These are phyloP conservation scores for Fusarium haematococcum DNA, from an alignment of 2,329 filamentous ascomycete genomes.

Conservation along the genomic window DNA sequence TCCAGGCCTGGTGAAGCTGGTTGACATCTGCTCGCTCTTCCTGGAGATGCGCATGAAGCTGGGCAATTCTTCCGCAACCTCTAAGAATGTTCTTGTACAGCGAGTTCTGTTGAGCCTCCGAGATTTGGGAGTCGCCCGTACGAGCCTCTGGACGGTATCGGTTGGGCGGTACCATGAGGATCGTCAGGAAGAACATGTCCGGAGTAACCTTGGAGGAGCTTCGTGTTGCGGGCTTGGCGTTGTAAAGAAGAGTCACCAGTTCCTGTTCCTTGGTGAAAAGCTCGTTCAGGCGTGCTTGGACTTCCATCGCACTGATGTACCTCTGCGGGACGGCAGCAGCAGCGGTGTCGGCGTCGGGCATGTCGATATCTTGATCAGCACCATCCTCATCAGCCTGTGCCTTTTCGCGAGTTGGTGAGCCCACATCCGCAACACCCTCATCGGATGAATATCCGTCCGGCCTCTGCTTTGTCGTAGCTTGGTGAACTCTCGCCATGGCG, in stretches of 20 bases:
- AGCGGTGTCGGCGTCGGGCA: constrained; percentile 47
- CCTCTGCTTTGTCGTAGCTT: constrained; percentile 53
- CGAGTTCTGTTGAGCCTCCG: constrained; percentile 89
- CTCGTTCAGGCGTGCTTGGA: constrained; percentile 79
- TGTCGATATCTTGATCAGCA: constrained; percentile 57
- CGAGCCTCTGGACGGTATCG: constrained; percentile 88
- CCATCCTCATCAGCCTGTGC: constrained; percentile 58
- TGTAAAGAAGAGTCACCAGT: constrained; percentile 86
- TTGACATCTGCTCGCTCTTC: constrained; percentile 65
- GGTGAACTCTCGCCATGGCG: constrained; percentile 66
- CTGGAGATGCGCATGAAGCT: constrained; percentile 70
- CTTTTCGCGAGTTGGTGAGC: constrained; percentile 54
- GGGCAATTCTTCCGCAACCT: constrained; percentile 77
- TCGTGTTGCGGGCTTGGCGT: constrained; percentile 73
- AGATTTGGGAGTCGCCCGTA: constrained; percentile 82
- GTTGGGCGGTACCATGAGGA: constrained; percentile 90
- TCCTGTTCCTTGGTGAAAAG: constrained; percentile 91
- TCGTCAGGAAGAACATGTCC: constrained; percentile 95
- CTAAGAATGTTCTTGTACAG: constrained; percentile 88
- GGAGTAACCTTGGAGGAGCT: constrained; percentile 70
- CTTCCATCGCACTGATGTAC: constrained; percentile 86
- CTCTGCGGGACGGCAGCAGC: constrained; percentile 62
- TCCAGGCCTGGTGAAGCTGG: constrained; percentile 84
- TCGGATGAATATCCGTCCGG: constrained; percentile 65
- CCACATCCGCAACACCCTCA: constrained; percentile 77